Conservation (phyloP, 768 basidiomycete genomes). For the Pulveroboletus sp. region DNA sequence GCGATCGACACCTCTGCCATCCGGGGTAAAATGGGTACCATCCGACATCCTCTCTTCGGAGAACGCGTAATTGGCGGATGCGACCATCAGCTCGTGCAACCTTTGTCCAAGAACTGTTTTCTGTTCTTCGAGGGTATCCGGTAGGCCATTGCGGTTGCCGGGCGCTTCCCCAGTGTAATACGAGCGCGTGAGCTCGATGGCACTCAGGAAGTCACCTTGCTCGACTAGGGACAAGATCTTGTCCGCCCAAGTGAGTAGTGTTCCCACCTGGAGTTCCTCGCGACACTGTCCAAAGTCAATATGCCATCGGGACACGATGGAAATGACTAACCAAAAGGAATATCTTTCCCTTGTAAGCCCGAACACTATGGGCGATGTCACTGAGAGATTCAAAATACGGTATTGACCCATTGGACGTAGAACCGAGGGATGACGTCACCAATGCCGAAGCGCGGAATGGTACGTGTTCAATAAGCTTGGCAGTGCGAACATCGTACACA, state of each 20-base stretch:
- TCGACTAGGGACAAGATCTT: constrained; percentile 80
- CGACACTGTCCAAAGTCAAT: constrained; percentile 45
- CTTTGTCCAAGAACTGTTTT: constrained; percentile 67
- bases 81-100: constrained; percentile 77
- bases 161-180: constrained; percentile 78
- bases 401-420: constrained; percentile 43
- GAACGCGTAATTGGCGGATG: constrained; percentile 87
- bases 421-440: constrained; percentile 48
- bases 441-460: constrained; percentile 54
- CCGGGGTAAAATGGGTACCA: constrained; percentile 72
- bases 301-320: background rate
- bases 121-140: constrained; percentile 56
- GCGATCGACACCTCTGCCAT: constrained; percentile 89
- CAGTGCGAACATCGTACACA: constrained; percentile 62
- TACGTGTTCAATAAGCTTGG: constrained; percentile 59
- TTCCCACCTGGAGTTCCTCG: constrained; percentile 71
- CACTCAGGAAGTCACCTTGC: constrained; percentile 81
- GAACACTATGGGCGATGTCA: constrained; percentile 66
- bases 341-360: constrained; percentile 84
- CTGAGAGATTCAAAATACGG: constrained; percentile 47
- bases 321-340: constrained; percentile 71
- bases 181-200: constrained; percentile 78
- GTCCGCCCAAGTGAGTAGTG: constrained; percentile 93
- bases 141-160: constrained; percentile 87
- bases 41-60: constrained; percentile 94